phyloP scores from a whole-genome alignment of 2,329 filamentous ascomycete species.

The Verticillium albo-atrum region DNA sequence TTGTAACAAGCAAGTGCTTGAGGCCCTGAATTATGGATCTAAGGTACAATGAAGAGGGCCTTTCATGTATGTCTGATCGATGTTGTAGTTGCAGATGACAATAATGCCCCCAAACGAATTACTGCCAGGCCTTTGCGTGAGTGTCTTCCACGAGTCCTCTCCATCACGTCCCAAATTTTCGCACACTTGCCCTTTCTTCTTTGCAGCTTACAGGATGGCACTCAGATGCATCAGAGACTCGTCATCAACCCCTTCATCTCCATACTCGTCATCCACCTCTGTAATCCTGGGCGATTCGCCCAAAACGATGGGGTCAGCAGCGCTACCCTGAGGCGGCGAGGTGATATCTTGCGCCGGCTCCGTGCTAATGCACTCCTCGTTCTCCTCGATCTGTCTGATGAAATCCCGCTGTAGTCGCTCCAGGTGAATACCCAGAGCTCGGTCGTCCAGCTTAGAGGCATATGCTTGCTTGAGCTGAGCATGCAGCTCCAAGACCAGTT shows the following conservation, averaged over 20 bases:
- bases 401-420: conserved; percentile 71
- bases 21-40: too few species aligned
- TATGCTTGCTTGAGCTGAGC: conserved; percentile 68
- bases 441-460: conserved; percentile 60
- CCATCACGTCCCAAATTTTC: too few species aligned
- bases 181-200: too few species aligned
- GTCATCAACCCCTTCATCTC: neutral
- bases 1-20: conserved; percentile 8
- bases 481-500: conserved; percentile 66
- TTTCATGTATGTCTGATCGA: neutral
- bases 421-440: conserved; percentile 60
- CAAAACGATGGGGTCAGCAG: neutral
- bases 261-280: neutral
- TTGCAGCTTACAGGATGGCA: too few species aligned
- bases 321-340: neutral
- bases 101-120: too few species aligned
- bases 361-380: neutral
- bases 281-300: too few species aligned
- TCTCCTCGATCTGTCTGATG: conserved; percentile 28
- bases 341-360: neutral
- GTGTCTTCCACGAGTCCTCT: too few species aligned
- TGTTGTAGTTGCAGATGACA: too few species aligned
- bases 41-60: too few species aligned
- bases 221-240: neutral
- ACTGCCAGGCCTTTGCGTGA: too few species aligned